A percentile compares a stretch with the other conserved stretches of the same genome.
Conservation (phyloP, 1,284 basidiomycete species). For the Heterobasidion annosum region DNA sequence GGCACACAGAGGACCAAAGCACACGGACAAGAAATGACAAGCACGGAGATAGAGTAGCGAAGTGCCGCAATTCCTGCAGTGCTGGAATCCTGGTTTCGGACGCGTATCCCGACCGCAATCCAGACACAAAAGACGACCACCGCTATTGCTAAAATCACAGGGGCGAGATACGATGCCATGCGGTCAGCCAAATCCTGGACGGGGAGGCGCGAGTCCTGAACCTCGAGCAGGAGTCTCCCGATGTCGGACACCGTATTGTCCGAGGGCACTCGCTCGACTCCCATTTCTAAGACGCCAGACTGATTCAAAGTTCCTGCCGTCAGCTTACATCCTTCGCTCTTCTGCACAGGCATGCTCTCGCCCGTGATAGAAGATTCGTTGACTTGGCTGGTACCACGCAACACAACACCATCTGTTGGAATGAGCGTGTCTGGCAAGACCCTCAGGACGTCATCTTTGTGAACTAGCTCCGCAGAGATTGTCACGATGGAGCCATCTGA, state of each 20-base stretch:
- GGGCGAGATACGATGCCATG: constrained; percentile 25
- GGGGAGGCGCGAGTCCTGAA: constrained; percentile 26
- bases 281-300: constrained; percentile 25
- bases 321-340: constrained; percentile 23
- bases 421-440: constrained; percentile 25
- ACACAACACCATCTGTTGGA: constrained; percentile 33
- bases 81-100: constrained; percentile 17
- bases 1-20: constrained; percentile 29
- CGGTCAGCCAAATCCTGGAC: constrained; percentile 31
- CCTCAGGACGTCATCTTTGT: constrained; percentile 28
- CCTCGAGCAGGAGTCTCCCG: constrained; percentile 26
- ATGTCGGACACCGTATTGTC: constrained; percentile 37
- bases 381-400: constrained; percentile 26
- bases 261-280: constrained; percentile 26
- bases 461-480: constrained; percentile 26
- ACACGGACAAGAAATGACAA: constrained; percentile 35
- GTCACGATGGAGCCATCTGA: constrained; percentile 12
- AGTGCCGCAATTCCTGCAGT: constrained; percentile 23
- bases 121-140: constrained; percentile 27
- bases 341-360: constrained; percentile 31
- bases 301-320: constrained; percentile 33
- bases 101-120: constrained; percentile 24
- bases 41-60: constrained; percentile 31
- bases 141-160: constrained; percentile 21
- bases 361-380: constrained; percentile 40